Base-by-base conservation (phyloP, 257 asterid genomes). In the Solanum medicagineum region DNA sequence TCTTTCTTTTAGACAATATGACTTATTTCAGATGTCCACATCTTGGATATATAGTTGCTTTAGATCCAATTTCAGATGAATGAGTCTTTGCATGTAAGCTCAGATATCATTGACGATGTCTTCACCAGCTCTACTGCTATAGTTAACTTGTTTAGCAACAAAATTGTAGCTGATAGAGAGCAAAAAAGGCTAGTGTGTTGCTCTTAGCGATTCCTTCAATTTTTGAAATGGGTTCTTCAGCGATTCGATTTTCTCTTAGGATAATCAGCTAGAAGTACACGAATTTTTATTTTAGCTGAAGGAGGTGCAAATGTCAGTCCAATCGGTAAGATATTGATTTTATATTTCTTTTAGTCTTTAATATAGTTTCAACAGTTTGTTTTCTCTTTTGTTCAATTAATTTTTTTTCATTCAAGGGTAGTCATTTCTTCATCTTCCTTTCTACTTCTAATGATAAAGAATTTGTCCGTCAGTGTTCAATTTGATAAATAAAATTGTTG, bases 231-330 rank as follows among this genome's bases (percentile, higher is more conserved):
- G n/a, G n/a, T 54, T 54, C n/a, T 15, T 20, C 17, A 2, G n/a
- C 1, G 59, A 6, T 54, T 54, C 20, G 16, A 54, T 16, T 54
- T 54, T 54, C 6, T 88, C 93, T 94, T 90, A 95, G 98, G 98
- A 96, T 86, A 94, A 96, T 90, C 99, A 94, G 84, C 95, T 95
- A 19, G 98, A 94, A 86, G 92, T 93, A 89, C 98, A 96, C 73
- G 99, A 98, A 54, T 87, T 93, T 87, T 93, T 96, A 98, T 96
- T 84, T 93, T 98, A 80, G 87, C 92, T 87, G 98, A 94, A 86
- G 36, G 36, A 32, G 3, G 36, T 32, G 36, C 36, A 32, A 32
- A 32, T 32, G 36, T 32, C 36, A 32, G 99, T 86, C 97, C 98
- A 63, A 93, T 94, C 84, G 98, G 98, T 93, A 89, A 29, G 92